Conservation (phyloP, 2,329 filamentous ascomycete species). For the Phaeosphaeria sp. region DNA sequence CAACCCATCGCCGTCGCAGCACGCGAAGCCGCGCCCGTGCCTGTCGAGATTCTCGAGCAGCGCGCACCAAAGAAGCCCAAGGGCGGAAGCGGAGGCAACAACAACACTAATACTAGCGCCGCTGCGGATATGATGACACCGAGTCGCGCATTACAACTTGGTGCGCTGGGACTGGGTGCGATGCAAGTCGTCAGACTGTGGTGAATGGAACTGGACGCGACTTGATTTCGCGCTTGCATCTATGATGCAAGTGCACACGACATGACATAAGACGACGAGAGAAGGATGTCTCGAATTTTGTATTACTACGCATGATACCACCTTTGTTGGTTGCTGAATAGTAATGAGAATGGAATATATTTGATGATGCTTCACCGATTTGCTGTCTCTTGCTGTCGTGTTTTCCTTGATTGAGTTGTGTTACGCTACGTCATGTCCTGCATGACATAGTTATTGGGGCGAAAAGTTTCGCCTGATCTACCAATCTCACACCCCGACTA, state of each 20-base stretch:
- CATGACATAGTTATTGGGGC: neutral
- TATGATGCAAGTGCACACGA: slow-evolving; percentile 59
- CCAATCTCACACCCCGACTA: neutral
- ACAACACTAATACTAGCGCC: slow-evolving; percentile 22
- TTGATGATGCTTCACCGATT: neutral
- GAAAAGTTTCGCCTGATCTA: neutral
- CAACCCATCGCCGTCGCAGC: slow-evolving; percentile 12
- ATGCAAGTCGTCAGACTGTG: slow-evolving; percentile 30
- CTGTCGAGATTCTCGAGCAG: slow-evolving; percentile 24
- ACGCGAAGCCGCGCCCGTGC: slow-evolving; percentile 13
- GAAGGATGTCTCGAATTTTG: slow-evolving; percentile 42
- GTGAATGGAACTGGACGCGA: slow-evolving; percentile 18
- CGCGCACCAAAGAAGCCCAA: slow-evolving; percentile 24
- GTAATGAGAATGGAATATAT: neutral
- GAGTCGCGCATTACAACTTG: slow-evolving; percentile 30
- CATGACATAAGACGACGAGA: neutral
- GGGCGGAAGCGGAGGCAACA: slow-evolving; percentile 8
- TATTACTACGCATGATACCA: neutral
- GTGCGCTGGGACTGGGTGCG: slow-evolving; percentile 35
- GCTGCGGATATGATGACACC: slow-evolving; percentile 27
- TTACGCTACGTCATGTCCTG: neutral
- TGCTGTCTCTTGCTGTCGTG: neutral
- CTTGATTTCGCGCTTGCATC: neutral
- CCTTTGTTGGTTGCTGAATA: neutral
- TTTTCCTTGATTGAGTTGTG: neutral